Conservation (phyloP, 352 stramenopile genomes). For the Thalassiosira mediterranea region DNA sequence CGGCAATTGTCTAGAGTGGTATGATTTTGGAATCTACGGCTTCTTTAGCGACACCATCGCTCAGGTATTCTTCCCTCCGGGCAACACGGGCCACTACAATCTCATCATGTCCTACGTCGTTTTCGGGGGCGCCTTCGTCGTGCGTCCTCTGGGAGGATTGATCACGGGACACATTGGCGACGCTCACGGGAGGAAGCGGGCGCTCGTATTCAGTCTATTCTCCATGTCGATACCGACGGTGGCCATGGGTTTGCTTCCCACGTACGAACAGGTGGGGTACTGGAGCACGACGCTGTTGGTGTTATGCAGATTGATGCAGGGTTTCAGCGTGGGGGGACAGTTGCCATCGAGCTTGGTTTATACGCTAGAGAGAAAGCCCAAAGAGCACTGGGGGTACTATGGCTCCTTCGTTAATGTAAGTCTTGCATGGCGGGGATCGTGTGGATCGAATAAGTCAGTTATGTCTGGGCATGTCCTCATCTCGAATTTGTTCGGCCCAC, state of each 20-base stretch:
- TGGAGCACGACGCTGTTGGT: constrained; percentile 52
- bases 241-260: constrained; percentile 64
- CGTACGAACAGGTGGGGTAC: constrained; percentile 58
- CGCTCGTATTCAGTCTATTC: constrained; percentile 58
- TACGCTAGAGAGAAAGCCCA: constrained; percentile 59
- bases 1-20: constrained; percentile 73
- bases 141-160: constrained; percentile 57
- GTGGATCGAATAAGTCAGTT: not conserved
- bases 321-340: constrained; percentile 67
- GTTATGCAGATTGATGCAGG: constrained; percentile 63
- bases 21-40: constrained; percentile 78
- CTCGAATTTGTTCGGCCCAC: not conserved
- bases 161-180: constrained; percentile 64
- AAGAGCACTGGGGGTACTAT: constrained; percentile 74
- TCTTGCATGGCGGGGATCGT: not conserved
- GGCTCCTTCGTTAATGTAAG: constrained; percentile 64
- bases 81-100: constrained; percentile 11
- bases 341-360: constrained; percentile 63
- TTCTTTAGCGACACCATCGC: constrained; percentile 67
- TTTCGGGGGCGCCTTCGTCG: constrained; percentile 71
- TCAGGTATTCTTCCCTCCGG: constrained; percentile 74
- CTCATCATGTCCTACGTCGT: constrained; percentile 59
- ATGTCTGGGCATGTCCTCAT: not conserved
- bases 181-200: constrained; percentile 61
- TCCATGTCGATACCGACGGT: constrained; percentile 72